phyloP scores from a whole-genome alignment of 768 basidiomycete species.

The Lentinula sp. region DNA sequence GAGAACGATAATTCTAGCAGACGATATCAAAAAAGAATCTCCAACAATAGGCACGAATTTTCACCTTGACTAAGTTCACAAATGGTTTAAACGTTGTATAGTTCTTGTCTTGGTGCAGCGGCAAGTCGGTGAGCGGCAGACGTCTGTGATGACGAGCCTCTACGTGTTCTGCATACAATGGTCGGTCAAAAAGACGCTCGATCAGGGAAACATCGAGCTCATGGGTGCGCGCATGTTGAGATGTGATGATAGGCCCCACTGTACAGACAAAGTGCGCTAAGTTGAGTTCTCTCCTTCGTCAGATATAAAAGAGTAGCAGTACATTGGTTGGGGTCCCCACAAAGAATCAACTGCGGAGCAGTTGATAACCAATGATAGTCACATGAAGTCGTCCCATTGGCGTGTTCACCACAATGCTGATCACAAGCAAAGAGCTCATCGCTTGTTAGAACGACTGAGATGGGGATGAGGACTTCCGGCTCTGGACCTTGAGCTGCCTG shows the following conservation, averaged over 20 bases:
- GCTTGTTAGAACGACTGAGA: constrained; percentile 35
- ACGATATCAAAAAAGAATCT: background rate
- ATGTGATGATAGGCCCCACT: constrained; percentile 45
- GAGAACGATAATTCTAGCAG: constrained; percentile 40
- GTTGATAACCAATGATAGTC: constrained; percentile 11
- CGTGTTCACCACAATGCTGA: background rate
- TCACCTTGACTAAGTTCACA: constrained; percentile 39
- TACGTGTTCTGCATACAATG: constrained; percentile 27
- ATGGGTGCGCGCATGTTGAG: constrained; percentile 34
- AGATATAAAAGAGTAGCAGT: constrained; percentile 11
- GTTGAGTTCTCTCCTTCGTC: background rate
- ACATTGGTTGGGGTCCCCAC: constrained; percentile 48
- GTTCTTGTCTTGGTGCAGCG: background rate
- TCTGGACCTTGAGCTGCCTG: constrained; percentile 50
- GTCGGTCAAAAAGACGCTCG: constrained; percentile 39
- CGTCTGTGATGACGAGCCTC: constrained; percentile 10
- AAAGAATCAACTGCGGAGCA: constrained; percentile 41
- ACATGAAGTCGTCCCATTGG: background rate
- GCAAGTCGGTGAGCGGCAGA: background rate
- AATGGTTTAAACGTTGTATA: constrained; percentile 18
- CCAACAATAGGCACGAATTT: constrained; percentile 1
- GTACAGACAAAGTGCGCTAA: background rate
- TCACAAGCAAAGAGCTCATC: constrained; percentile 11
- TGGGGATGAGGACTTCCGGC: constrained; percentile 42
- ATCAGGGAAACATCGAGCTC: constrained; percentile 45